Evolutionary conservation across 306 rosid species (phyloP), one percentile per base, ranked within the genome.

Genomic region (Leucaena leucocephala): DNA sequence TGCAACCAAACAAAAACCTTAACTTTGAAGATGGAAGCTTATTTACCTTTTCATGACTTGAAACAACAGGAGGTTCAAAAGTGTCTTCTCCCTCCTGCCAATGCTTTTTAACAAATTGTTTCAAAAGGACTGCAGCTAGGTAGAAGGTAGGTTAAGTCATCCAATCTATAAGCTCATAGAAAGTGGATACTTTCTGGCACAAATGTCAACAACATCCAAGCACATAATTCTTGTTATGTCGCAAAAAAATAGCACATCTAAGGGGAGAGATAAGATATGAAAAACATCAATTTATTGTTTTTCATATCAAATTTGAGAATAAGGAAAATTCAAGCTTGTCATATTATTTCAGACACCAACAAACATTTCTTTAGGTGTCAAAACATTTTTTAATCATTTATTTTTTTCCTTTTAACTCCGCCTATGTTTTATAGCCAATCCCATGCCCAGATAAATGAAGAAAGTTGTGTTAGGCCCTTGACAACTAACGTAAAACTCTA

Each of bases 91-190:
- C 92, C 86, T 92, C 97, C 78, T 90, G 90, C 98, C 98, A 95
- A 82, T 91, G 98, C 87, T 86, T 95, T 80, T 91, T 92, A 68
- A 95, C 90, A 45, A 91, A 91, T 83, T 92, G 98, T 88, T 92
- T 95, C 34, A 95, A 89, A 85, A 95, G 98, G 80, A 95, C 98
- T 36, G 98, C 98, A 84, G 98, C 98, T 95, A 95, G 85, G 98
- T 95, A 85, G 78, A 55, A 55, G 68, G 81, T 54, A 55, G 27
- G 98, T 95, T 80, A 95, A 95, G 67, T 83, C 78, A 75, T 75
- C 82, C 91, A 92, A 83, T 69, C 14, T 39, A 75, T 16, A 74
- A 75, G 66, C 63, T 49, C 69, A 34, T 50, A 72, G 72, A 72
- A 55, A 68, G 75, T 69, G 78, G 78, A 64, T 74, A 50, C 73